These are phyloP conservation scores for Populus hybrid DNA, from an alignment of 441 rosid species.

Conservation along the genomic window DNA sequence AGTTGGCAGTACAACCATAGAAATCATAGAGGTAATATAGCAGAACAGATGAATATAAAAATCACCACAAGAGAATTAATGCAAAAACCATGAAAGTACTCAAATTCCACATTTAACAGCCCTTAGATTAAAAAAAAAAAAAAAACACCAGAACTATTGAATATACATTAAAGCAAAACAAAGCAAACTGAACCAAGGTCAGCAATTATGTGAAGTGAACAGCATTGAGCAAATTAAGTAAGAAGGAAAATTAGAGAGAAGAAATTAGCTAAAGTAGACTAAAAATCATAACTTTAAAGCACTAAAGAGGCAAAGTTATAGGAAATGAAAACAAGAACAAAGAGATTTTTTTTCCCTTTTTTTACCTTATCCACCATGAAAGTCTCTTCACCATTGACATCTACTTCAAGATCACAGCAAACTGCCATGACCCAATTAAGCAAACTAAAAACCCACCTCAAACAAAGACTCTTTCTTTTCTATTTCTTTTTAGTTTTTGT, in stretches of 20 bases:
- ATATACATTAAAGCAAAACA: constrained; percentile 1
- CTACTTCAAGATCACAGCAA: constrained; percentile 87
- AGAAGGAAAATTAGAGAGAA: not conserved
- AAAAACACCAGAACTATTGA: not conserved
- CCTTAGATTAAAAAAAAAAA: not conserved
- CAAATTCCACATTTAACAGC: constrained; percentile 4
- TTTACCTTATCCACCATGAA: constrained; percentile 74
- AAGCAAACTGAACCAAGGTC: not conserved
- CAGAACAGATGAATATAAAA: not conserved
- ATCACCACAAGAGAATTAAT: constrained; percentile 5
- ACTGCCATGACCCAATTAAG: constrained; percentile 53
- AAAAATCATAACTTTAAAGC: not conserved
- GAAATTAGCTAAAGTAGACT: not conserved
- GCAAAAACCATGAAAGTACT: constrained; percentile 10
- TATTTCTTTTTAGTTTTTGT: not conserved
- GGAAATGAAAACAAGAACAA: not conserved
- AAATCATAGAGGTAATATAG: constrained; percentile 1
- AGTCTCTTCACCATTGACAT: constrained; percentile 87
- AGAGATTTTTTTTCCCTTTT: not conserved
- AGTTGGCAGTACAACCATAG: constrained; percentile 5
- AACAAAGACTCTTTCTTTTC: constrained; percentile 25
- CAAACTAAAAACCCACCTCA: constrained; percentile 30
- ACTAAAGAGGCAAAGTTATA: not conserved
- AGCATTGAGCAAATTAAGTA: constrained; percentile 8
- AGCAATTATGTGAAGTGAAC: not conserved